phyloP scores from a whole-genome alignment of 2,329 filamentous ascomycete species.

The Pseudocercospora ulei region DNA sequence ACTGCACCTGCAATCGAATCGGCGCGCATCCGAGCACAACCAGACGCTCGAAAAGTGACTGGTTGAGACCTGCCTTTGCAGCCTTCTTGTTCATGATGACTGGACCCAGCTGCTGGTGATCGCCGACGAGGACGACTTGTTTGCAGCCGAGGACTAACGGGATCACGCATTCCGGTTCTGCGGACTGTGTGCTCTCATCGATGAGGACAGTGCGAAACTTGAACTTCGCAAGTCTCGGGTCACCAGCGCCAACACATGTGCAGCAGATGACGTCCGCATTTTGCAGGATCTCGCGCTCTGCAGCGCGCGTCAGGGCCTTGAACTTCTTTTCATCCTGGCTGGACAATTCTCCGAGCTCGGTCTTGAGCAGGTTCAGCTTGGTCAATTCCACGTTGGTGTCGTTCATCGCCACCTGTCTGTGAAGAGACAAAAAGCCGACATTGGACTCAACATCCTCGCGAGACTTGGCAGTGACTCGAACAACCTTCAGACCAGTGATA shows the following conservation, averaged over 20 bases:
- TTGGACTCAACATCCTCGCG: constrained; percentile 98
- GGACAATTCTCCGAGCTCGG: constrained; percentile 78
- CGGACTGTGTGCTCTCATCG: constrained; percentile 95
- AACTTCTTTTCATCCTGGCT: constrained; percentile 98
- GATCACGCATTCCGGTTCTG: constrained; percentile 98
- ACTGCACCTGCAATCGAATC: constrained; percentile 91
- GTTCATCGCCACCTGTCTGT: constrained; percentile 92
- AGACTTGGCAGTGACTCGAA: constrained; percentile 96
- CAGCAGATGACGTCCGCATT: constrained; percentile 98
- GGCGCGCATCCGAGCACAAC: constrained; percentile 84
- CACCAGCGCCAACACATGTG: constrained; percentile 93
- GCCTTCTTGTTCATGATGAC: constrained; percentile 99
- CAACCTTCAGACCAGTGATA: constrained; percentile 86
- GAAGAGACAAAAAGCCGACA: constrained; percentile 86
- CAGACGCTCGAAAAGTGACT: constrained; percentile 94
- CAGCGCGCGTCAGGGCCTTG: constrained; percentile 86
- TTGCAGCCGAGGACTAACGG: constrained; percentile 94
- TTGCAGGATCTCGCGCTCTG: constrained; percentile 86
- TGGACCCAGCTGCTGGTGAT: constrained; percentile 93
- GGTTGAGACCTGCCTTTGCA: constrained; percentile 91
- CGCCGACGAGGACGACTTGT: constrained; percentile 95
- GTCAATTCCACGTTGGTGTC: constrained; percentile 89
- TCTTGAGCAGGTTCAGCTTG: constrained; percentile 88
- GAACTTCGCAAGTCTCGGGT: constrained; percentile 89
- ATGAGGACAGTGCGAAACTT: constrained; percentile 98